Base-by-base conservation (phyloP, 2,329 filamentous ascomycete genomes). In the Sporothrix phasma region DNA sequence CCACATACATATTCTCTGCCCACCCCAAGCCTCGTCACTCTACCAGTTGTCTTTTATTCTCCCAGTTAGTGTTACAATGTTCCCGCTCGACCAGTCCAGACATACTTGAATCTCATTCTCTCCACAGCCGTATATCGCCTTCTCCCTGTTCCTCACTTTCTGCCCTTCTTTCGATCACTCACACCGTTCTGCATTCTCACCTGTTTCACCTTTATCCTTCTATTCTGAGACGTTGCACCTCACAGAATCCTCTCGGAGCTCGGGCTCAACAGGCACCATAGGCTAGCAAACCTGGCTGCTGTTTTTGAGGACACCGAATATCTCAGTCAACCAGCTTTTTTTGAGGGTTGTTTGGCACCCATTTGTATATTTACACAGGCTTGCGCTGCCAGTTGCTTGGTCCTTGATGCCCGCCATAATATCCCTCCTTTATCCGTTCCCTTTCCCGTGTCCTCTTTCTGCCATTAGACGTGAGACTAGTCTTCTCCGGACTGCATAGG, bases 121-220 rank as follows among this genome's bases (percentile, higher is more conserved):
- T 24, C 41, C 41, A 6, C 31, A 22, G 17, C 19, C 29, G 22
- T 19, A 22, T 17, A 46, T 22, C 5, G 22, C n/a, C 17, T 58
- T n/a, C 22, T 22, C 19, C 17, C 41, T 43, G 7, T 43, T n/a
- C n/a, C 34, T 15, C 10, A 43, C 19, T 41, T 17, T 41, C 17
- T 62, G 34, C 5, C n/a, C 41, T 39, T 26, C 24, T 37, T 11
- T 37, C 10, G 15, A 11, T 37, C 2, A 13, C 15, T 37, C 10
- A 10, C 34, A 89, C 95, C 68, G 29, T 49, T 29, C 15, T 17
- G 17, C 22, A 3, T 6, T 46, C 10, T 10, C 31, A 5, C 53
- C 29, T 26, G 24, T 31, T 26, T 37, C 34, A 7, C 34, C 19
- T 58, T 8, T 13, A 26, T 1, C 26, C 37, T 24, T 8, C 3